These are phyloP conservation scores for Solanum rostratum DNA, from an alignment of 257 asterid genomes.

Conservation along the genomic window DNA sequence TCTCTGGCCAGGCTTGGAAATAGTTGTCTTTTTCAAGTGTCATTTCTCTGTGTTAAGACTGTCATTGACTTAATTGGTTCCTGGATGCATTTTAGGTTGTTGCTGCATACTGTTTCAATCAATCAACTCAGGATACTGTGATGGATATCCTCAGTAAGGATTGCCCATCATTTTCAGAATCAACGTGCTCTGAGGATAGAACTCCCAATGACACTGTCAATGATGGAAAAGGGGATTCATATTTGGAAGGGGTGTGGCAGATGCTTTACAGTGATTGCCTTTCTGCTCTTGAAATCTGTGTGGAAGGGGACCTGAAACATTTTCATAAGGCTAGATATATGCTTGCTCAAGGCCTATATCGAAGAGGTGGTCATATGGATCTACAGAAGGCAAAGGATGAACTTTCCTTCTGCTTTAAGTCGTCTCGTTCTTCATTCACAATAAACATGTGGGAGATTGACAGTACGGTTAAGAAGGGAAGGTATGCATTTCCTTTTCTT, in stretches of 20 bases:
- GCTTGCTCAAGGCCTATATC: slow-evolving; percentile 86
- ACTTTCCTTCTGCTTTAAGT: slow-evolving; percentile 93
- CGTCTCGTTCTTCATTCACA: slow-evolving; percentile 85
- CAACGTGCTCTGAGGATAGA: slow-evolving; percentile 32
- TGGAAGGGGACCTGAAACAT: slow-evolving; percentile 98
- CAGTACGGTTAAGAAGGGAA: slow-evolving; percentile 90
- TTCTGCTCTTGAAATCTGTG: slow-evolving; percentile 80
- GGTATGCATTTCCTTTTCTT: slow-evolving; percentile 24
- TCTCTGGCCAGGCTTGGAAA: neutral
- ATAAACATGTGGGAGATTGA: slow-evolving; percentile 99
- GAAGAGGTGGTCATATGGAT: slow-evolving; percentile 68
- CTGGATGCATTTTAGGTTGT: slow-evolving; percentile 48
- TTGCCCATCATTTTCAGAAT: slow-evolving; percentile 30
- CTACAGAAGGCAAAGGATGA: slow-evolving; percentile 94
- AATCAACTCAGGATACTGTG: slow-evolving; percentile 46
- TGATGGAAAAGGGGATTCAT: slow-evolving; percentile 9
- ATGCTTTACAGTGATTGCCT: slow-evolving; percentile 85
- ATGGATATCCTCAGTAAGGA: slow-evolving; percentile 24
- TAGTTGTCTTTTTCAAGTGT: neutral
- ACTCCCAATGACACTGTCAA: slow-evolving; percentile 14
- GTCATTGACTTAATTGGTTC: neutral
- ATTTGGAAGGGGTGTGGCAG: slow-evolving; percentile 55
- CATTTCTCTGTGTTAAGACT: neutral
- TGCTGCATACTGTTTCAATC: slow-evolving; percentile 56
- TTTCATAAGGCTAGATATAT: slow-evolving; percentile 91